Evolutionary conservation across 129 eudicot species (phyloP), one percentile per base, ranked within the genome.

Genomic region (Chrysanthemum lavandulifolium): DNA sequence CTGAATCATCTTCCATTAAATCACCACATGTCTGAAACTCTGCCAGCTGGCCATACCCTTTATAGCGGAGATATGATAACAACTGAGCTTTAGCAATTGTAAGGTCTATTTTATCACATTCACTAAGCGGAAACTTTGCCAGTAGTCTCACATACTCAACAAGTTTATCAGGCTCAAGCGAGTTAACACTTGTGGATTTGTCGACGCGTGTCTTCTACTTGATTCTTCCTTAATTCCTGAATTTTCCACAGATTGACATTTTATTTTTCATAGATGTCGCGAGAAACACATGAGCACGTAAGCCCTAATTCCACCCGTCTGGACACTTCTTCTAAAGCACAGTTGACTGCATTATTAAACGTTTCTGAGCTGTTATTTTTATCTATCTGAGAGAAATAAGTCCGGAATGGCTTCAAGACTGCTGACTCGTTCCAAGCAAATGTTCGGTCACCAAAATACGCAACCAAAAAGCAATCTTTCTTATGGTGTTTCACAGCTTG

Each of bases 171-270:
- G 98, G 98, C 57, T 89, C 84, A 77, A 92, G 86, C 18, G 81
- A 81, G 74, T 51, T 58, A 12, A 82, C 85, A 10, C 75, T 75
- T 18, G 83, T 56, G 72, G 91, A 86, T 51, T 64, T 65, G 69
- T 89, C 96, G 15, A 83, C 78, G 19, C 91, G 27, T 76, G 76
- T 54, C 87, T 80, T 65, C 65, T 79, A 63, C 89, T 84, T 13
- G 97, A 89, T 74, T 86, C 94, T 78, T 79, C 76, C 67, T 80
- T 82, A 23, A 92, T 84, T 60, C 96, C 97, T 12, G 88, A 48
- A 19, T 92, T 92, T 33, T 92, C 94, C 3, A 89, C 83, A 43
- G 78, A 73, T 80, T 86, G 94, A 74, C 50, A 79, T 73, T 82
- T 85, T 11, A 92, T 86, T 45, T 76, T 74, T 0, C 78, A 49